Evolutionary conservation across 1,284 basidiomycete species (phyloP), one percentile per base, ranked within the genome.

Genomic region (Tremellales sp.): DNA sequence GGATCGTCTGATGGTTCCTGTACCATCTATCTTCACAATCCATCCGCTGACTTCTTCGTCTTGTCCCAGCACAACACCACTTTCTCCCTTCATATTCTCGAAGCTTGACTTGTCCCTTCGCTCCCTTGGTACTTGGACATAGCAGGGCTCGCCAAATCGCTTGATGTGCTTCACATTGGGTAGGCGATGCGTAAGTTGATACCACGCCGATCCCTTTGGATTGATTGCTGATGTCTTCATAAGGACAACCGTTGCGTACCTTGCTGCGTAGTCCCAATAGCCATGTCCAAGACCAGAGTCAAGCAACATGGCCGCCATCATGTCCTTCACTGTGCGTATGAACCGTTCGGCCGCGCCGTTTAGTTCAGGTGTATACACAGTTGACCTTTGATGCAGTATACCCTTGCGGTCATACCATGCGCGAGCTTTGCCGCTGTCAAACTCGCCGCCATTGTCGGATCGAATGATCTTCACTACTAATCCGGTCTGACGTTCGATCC

Each of bases 321-420:
- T 45, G 29, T 67, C 60, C 10, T 43, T 40, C n/a, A 68, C 32
- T 3, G 59, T 61, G 5, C 60, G 41, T 53, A 66, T 56, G 18
- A 53, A 9, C 41, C 68, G 41, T 53, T 67, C 58, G 10, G 35
- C 34, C n/a, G 34, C 35, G 24, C 47, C 44, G 16, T 46, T 47
- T 16, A 47, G 27, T 28, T 50, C 44, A n/a, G 25, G 48, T n/a
- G 45, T 42, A 22, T 50, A 47, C 14, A 31, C 14, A 35, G 42
- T 24, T 12, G 22, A 21, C 19, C 31, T 19, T n/a, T 49, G 41
- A 9, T 43, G 40, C 14, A 28, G 16, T 6, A 48, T 43, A 12
- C 47, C 47, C 3, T 9, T 12, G 25, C 5, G 10, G 19, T 28
- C 25, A 28, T 35, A 27, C 31, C 42, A 48, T n/a, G 4, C 27